A percentile compares a stretch with the other conserved stretches of the same genome.
Evolutionary conservation across 371 early-diverging fungal species (phyloP).

Genomic region (Actinomortierella wolfii): DNA sequence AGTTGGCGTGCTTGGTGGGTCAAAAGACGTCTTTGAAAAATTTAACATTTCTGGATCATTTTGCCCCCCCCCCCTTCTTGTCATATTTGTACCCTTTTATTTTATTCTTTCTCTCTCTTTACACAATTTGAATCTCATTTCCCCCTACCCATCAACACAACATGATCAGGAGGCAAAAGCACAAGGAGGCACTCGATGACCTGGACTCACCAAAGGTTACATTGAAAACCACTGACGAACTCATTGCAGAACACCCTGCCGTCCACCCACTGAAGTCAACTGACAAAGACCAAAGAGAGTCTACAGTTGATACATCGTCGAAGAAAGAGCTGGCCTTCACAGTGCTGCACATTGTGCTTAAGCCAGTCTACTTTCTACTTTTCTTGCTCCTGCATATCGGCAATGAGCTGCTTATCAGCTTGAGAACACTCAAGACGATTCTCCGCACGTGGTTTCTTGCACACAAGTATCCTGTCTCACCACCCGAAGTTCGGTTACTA

Average conservation of each 20-base stretch:
- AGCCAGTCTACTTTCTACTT: slow-evolving; percentile 32
- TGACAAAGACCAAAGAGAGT: neutral
- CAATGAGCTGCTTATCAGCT: slow-evolving; percentile 22
- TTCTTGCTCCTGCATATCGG: slow-evolving; percentile 31
- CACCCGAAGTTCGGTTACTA: slow-evolving; percentile 20
- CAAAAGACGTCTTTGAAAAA: too few relatives aligned
- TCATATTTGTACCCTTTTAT: too few relatives aligned
- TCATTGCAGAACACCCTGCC: slow-evolving; percentile 19
- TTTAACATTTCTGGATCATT: too few relatives aligned
- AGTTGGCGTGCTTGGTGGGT: too few relatives aligned
- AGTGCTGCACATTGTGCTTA: slow-evolving; percentile 23
- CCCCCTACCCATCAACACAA: too few relatives aligned
- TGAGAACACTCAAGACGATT: slow-evolving; percentile 26
- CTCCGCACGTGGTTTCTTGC: slow-evolving; percentile 28
- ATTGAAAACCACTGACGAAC: neutral
- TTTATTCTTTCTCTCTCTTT: too few relatives aligned
- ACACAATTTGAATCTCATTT: too few relatives aligned
- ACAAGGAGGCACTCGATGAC: too few relatives aligned
- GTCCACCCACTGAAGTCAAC: slow-evolving; percentile 9
- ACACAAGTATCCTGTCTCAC: slow-evolving; percentile 24
- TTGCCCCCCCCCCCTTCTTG: too few relatives aligned
- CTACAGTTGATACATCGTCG: neutral
- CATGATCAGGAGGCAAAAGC: too few relatives aligned
- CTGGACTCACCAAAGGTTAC: too few relatives aligned
- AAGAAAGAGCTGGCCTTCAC: slow-evolving; percentile 1